These are phyloP conservation scores for Kernera saxatilis DNA, from an alignment of 345 rosid genomes.

Conservation along the genomic window DNA sequence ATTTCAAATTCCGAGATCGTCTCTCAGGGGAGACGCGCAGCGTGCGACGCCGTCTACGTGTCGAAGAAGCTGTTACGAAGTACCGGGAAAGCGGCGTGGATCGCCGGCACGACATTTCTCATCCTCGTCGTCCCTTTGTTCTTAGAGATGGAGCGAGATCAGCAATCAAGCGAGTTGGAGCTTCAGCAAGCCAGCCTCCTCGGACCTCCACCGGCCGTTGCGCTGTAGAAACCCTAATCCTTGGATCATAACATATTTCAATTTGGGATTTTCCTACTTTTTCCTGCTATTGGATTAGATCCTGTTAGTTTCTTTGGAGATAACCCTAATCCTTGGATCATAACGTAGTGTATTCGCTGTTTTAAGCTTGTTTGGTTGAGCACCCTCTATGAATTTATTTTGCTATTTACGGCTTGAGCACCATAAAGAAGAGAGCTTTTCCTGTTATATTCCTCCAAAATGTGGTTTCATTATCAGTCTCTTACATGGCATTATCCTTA, in stretches of 20 bases:
- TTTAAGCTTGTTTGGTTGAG: too few relatives aligned
- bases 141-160: conserved; percentile 66
- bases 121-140: conserved; percentile 64
- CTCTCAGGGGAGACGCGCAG: conserved; percentile 50
- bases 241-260: neutral
- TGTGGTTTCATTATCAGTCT: neutral
- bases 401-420: too few relatives aligned
- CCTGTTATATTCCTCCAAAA: neutral
- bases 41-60: conserved; percentile 48
- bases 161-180: conserved; percentile 57
- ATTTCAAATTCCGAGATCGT: conserved; percentile 41
- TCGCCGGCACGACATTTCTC: conserved; percentile 68
- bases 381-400: too few relatives aligned
- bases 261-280: neutral
- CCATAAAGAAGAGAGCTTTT: too few relatives aligned
- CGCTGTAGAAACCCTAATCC: neutral
- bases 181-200: conserved; percentile 67
- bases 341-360: too few relatives aligned
- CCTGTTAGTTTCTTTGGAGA: neutral
- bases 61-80: conserved; percentile 72
- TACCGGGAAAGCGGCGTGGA: conserved; percentile 88
- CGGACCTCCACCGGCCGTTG: conserved; percentile 41
- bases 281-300: neutral
- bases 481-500: neutral
- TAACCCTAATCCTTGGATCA: too few relatives aligned